Evolutionary conservation across 345 rosid genomes (phyloP), one percentile per base, ranked within the genome.

Genomic region (Citrus hindsii): DNA sequence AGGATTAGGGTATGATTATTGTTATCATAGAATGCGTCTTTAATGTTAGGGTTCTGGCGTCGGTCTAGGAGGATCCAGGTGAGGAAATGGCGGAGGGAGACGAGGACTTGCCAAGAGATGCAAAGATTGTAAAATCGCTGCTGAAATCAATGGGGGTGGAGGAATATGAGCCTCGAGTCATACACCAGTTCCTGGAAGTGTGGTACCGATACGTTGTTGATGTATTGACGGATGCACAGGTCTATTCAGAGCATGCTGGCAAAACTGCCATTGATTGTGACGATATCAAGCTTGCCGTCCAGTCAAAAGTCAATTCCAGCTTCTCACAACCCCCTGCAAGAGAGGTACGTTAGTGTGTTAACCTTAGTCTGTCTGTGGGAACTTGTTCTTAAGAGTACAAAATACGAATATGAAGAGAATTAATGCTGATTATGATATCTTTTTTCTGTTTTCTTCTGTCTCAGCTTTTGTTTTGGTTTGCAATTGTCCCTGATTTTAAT

Each of bases 321-420:
- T 91, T 94, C 88, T 92, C 98, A 2, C 98, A 96, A 60, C 98
- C 99, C 42, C 98, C 98, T 9, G 93, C 98, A 0, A 80, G 99
- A 89, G 99, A 93, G 93, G 99, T 92, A 82, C 27, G 40, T 63
- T 69, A 18, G 22, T 14, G n/a, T 33, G 35, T 33, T 33, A 33
- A 33, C 35, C 35, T 33, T 33, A 33, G 51, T 32, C 33, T 32
- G 33, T 46, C 73, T n/a, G 3, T 33, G 27, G 28, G 59, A 69
- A 28, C 61, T 0, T 70, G 74, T 16, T 46, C 28, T 38, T 27
- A 27, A 4, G 22, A 19, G 4, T 69, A 18, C 55, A 46, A 5
- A n/a, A 14, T 16, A 6, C 14, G 51, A 70, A 25, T 1, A 22
- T 18, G 19, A 3, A 4, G 51, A 46, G 24, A 28, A 25, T 28